Conservation (phyloP, 352 stramenopile genomes). For the Nothophytophthora sp. region DNA sequence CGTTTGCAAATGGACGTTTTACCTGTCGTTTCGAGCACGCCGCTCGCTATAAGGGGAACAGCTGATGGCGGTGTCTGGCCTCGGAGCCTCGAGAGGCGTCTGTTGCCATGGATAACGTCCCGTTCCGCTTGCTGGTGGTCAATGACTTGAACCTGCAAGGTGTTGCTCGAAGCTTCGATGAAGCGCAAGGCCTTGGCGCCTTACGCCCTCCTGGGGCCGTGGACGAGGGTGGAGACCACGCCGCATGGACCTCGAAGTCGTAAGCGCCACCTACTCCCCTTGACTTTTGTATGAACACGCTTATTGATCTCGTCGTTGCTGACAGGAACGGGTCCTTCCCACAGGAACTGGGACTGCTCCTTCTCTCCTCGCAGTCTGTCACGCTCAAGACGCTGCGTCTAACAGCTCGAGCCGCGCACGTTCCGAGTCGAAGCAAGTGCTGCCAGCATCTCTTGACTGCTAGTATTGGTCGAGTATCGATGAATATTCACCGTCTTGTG, state of each 20-base stretch:
- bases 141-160: conserved; percentile 22
- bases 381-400: conserved; percentile 15
- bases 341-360: conserved; percentile 30
- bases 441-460: no score
- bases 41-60: no score
- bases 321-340: conserved; percentile 12
- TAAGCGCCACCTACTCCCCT: conserved; percentile 5
- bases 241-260: conserved; percentile 22
- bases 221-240: conserved; percentile 4
- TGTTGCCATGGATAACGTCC: conserved; percentile 20
- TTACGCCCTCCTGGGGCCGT: conserved; percentile 14
- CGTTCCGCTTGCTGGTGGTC: conserved; percentile 25
- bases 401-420: neutral
- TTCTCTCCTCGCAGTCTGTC: conserved; percentile 18
- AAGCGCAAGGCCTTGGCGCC: neutral
- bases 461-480: no score
- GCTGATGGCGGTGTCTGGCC: no score
- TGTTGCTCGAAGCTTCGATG: conserved; percentile 1
- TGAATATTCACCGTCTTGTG: neutral
- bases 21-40: no score
- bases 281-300: neutral
- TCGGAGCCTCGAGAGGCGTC: conserved; percentile 1
- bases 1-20: no score
- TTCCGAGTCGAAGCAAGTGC: conserved; percentile 20
- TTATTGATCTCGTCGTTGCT: neutral